Evolutionary conservation across 108 stramenopile species (phyloP).

Genomic region (Nitzschia putrida): DNA sequence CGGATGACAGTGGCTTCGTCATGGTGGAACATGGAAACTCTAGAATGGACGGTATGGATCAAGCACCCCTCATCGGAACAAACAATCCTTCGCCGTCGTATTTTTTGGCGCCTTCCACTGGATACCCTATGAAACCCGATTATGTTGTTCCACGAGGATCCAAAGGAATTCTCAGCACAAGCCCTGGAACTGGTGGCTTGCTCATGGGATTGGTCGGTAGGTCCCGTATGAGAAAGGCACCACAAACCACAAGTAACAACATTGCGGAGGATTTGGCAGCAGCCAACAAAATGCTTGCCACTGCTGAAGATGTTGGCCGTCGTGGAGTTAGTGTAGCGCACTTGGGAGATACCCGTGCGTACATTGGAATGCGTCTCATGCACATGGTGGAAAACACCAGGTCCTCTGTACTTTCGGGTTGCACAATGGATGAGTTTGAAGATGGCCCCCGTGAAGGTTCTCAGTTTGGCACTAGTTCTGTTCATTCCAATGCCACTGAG

Average conservation of each 20-base stretch:
- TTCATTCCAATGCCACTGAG: constrained; percentile 49
- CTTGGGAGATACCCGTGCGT: constrained; percentile 81
- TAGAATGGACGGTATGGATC: constrained; percentile 11
- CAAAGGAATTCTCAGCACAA: constrained; percentile 85
- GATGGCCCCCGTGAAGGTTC: constrained; percentile 46
- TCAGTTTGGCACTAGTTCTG: constrained; percentile 20
- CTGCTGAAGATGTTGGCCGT: constrained; percentile 86
- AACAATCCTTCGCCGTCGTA: too few relatives aligned
- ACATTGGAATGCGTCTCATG: constrained; percentile 74
- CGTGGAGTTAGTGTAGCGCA: constrained; percentile 86
- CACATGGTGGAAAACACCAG: constrained; percentile 45
- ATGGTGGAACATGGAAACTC: constrained; percentile 72
- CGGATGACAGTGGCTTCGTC: constrained; percentile 68
- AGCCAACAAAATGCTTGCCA: constrained; percentile 71
- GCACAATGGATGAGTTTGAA: constrained; percentile 78
- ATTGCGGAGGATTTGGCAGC: constrained; percentile 60
- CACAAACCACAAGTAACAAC: constrained; percentile 16
- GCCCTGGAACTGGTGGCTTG: constrained; percentile 86
- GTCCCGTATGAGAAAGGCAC: constrained; percentile 29
- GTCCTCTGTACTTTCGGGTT: constrained; percentile 53
- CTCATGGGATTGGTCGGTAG: constrained; percentile 67
- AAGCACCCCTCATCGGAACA: neutral
- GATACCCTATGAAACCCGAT: neutral
- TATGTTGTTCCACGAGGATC: constrained; percentile 19
- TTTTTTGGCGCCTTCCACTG: too few relatives aligned